Percentiles rank a stretch among this genome's conserved stretches.
Evolutionary conservation across 73 alveolate species (phyloP).

Genomic region (Stentor roeselii): DNA sequence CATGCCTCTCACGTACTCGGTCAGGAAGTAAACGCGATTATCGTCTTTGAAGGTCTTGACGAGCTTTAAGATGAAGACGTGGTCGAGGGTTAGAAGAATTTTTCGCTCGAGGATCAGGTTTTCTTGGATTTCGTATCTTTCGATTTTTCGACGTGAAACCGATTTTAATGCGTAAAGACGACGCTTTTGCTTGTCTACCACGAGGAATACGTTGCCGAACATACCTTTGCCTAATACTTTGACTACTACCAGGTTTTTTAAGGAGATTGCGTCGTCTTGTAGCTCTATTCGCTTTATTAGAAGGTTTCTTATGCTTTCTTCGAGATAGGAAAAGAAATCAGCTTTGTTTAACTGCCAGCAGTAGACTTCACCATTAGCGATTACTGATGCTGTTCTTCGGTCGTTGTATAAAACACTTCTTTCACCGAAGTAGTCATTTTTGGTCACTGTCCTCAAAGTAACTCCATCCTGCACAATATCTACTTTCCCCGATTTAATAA

Average conservation of each 20-base stretch:
- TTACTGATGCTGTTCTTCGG: too few relatives aligned
- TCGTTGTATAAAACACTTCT: too few relatives aligned
- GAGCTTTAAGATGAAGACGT: slow-evolving; percentile 40
- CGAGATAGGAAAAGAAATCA: slow-evolving; percentile 45
- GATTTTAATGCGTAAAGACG: slow-evolving; percentile 41
- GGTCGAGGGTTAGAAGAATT: slow-evolving; percentile 30
- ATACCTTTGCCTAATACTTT: slow-evolving; percentile 41
- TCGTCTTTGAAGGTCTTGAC: slow-evolving; percentile 36
- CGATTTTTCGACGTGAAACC: slow-evolving; percentile 29
- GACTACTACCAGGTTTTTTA: slow-evolving; percentile 29
- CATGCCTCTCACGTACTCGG: slow-evolving; percentile 47
- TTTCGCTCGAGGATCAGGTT: slow-evolving; percentile 32
- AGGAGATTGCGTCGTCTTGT: slow-evolving; percentile 5
- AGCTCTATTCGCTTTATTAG: background rate
- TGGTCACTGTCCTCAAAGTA: too few relatives aligned
- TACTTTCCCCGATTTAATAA: too few relatives aligned
- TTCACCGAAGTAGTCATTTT: too few relatives aligned
- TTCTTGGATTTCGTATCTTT: too few relatives aligned
- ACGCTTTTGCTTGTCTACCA: slow-evolving; percentile 33
- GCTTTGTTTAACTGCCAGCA: slow-evolving; percentile 36
- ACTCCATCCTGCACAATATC: too few relatives aligned
- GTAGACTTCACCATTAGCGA: slow-evolving; percentile 37
- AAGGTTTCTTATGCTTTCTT: slow-evolving; percentile 40
- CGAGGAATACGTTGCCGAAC: slow-evolving; percentile 46
- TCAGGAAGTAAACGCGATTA: slow-evolving; percentile 32